Base-by-base conservation (phyloP, 768 basidiomycete genomes). In the Boletus patriciae region DNA sequence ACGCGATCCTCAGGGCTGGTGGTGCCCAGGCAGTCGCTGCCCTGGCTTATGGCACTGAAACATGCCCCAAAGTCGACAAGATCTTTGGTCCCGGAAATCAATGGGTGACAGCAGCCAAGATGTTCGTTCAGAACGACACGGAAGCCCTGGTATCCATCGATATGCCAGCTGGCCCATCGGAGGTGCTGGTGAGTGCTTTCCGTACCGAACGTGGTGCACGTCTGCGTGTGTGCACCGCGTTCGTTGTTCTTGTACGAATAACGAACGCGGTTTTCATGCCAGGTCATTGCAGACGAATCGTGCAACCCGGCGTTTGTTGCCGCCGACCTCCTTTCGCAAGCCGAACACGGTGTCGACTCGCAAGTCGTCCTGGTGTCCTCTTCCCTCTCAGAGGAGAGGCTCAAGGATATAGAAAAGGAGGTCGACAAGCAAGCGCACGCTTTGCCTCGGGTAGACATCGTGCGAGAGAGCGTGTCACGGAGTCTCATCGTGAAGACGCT, bases 21-120 rank as follows among this genome's bases (percentile, higher is more conserved):
- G 97, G 97, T 13, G 96, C 92, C 18, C 97, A 99, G 69, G 97
- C 97, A 12, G 81, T 98, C 18, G 92, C 94, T 25, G 95, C 97
- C 1, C 80, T 99, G 77, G 97, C 97, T 1, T 98, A 98, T 70
- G 97, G 97, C 19, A 99, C 97, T 7, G 80, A 91, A 70, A 89
- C 89, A 5, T 93, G 95, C 7, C 93, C 94, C 16, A 98, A 99
- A 74, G 96, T 98, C 25, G 97, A 99, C 80, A 99, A 99, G 77
- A 94, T 99, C 64, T 96, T 98, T 68, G 97, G 97, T 10, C 97
- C 97, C 7, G 97, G 97, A 25, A 99, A 99, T 70, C 97, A 98
- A 72, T 99, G 95, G 94, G 97, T 99, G 23, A 99, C 96, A 2
- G 97, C 97, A 2, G 97, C 96, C 50, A 99, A 99, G 77, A 98